Base-by-base conservation (phyloP, 2,329 filamentous ascomycete species). In the Venturia carpophila region DNA sequence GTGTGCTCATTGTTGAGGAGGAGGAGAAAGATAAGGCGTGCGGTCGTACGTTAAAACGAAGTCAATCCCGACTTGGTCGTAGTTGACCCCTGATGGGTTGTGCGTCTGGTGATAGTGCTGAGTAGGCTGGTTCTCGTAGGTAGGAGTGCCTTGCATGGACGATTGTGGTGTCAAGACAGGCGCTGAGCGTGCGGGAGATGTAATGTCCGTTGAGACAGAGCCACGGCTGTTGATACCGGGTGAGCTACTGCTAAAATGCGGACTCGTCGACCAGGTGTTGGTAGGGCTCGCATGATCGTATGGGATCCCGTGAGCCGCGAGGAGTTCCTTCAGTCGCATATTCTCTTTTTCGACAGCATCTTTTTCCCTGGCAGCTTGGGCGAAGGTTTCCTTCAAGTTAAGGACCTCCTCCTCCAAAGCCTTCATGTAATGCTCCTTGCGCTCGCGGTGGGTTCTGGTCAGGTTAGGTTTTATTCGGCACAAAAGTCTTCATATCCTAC, bases 341-440 rank as follows among this genome's bases (percentile, higher is more conserved):
- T 96, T 97, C 76, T 97, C 93, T 64, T 91, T 86, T 58, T 84
- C 82, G 10, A 92, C 79, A 63, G 84, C 83, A 64, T 92, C 86
- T 72, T 91, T 91, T 73, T 95, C 91, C 69, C 89, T 86, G 7
- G 86, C 83, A 21, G 88, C 83, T 62, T 84, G 86, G 71, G 86
- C 87, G 72, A 87, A 93, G n/a, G 88, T 83, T 73, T 97, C 92
- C 74, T 95, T 94, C 55, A 97, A 81, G 61, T 91, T 87, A 24
- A 95, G 82, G 5, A 97, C 89, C 77, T 97, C 92, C 72, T 93
- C 88, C 76, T 99, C 94, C 19, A 97, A 84, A 13, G 90, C 87
- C 75, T 95, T 95, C 79, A 97, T 95, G 75, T 97, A 97, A 71
- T 92, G 84, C 77, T 97, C 94, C 75, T 97, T 97, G 69, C 94